Percentiles rank a stretch among this genome's conserved stretches.
Conservation (phyloP, 164 flowering plant genomes). For the Platanus orientalis region DNA sequence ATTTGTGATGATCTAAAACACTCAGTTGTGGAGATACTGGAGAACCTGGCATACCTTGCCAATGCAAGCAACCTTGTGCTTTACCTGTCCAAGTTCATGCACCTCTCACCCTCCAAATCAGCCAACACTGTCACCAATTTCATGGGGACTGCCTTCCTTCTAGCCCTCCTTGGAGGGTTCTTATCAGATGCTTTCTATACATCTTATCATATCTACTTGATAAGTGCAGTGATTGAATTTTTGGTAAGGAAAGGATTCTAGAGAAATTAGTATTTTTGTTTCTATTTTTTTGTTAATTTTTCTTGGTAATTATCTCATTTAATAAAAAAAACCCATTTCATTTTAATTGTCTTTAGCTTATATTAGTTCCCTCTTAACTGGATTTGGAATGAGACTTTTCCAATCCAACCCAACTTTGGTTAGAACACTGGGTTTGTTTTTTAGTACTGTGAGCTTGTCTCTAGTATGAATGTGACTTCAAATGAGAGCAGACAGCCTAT, state of each 20-base stretch:
- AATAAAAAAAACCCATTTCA: too few species aligned
- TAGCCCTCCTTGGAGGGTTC: slow-evolving; percentile 73
- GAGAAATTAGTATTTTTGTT: neutral
- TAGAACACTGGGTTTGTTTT: too few species aligned
- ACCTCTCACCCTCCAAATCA: slow-evolving; percentile 41
- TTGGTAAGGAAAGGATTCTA: slow-evolving; percentile 22
- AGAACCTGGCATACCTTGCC: slow-evolving; percentile 60
- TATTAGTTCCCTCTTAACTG: too few species aligned
- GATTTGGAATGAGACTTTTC: too few species aligned
- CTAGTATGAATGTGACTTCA: too few species aligned
- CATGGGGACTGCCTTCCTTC: slow-evolving; percentile 76
- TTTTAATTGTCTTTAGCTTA: too few species aligned
- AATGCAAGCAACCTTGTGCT: slow-evolving; percentile 66
- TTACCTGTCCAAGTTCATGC: slow-evolving; percentile 47
- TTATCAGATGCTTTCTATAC: slow-evolving; percentile 58
- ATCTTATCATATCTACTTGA: slow-evolving; percentile 41
- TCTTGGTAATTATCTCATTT: too few species aligned
- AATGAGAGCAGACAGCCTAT: too few species aligned
- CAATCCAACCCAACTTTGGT: too few species aligned
- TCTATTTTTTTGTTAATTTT: too few species aligned
- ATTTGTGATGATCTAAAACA: neutral
- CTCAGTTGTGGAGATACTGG: slow-evolving; percentile 52
- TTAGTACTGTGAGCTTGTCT: too few species aligned
- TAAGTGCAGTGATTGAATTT: slow-evolving; percentile 40
- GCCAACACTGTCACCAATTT: slow-evolving; percentile 62